phyloP scores from a whole-genome alignment of 257 asterid species.

The Nicotiana noctiflora region DNA sequence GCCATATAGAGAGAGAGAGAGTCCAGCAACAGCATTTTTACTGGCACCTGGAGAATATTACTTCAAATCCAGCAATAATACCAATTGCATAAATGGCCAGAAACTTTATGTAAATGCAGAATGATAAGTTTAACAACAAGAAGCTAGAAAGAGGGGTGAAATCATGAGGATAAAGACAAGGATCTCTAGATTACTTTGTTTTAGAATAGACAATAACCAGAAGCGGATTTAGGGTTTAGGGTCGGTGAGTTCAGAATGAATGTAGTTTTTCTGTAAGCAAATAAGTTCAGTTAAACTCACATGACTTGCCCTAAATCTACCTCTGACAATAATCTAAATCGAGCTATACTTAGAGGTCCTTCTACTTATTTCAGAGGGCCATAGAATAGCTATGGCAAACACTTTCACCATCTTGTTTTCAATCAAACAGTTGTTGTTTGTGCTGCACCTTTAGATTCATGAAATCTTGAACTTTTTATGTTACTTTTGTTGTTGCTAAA shows the following conservation, averaged over 20 bases:
- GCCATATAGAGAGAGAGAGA: background rate
- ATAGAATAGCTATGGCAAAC: background rate
- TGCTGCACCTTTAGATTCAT: too few relatives aligned
- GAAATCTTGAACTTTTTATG: too few relatives aligned
- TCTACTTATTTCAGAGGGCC: background rate
- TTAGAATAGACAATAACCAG: background rate
- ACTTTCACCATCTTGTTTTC: background rate
- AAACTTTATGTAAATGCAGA: background rate
- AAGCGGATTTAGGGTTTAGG: background rate
- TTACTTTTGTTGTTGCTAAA: too few relatives aligned
- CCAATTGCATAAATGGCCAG: background rate
- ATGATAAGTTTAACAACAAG: background rate
- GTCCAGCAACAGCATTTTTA: conserved; percentile 6
- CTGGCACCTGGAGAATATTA: conserved; percentile 7
- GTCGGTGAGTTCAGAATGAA: background rate
- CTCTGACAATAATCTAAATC: background rate
- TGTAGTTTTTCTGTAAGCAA: background rate
- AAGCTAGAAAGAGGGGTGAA: background rate
- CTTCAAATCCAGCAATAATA: conserved; percentile 7
- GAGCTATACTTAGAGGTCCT: background rate
- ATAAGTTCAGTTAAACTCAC: background rate
- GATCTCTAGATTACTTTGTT: background rate
- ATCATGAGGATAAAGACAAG: background rate
- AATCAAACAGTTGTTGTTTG: background rate
- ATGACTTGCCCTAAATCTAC: background rate